A percentile compares a stretch with the other conserved stretches of the same genome.
Conservation (phyloP, 208 protist species). For the Acanthamoeba healyi region DNA sequence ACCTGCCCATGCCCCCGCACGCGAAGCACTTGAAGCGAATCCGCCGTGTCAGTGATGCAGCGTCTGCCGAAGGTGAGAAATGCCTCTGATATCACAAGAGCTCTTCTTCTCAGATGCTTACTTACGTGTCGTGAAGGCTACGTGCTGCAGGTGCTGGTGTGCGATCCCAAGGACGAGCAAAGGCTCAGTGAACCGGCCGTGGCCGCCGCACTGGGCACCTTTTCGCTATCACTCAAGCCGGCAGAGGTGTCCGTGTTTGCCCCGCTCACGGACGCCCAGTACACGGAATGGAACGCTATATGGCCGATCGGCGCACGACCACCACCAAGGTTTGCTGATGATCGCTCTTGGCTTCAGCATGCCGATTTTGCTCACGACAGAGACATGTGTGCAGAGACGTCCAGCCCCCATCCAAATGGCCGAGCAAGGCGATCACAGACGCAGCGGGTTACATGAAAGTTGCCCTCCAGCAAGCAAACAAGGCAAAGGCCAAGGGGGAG, state of each 20-base stretch:
- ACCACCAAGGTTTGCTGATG: background rate
- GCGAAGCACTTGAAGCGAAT: slow-evolving; percentile 37
- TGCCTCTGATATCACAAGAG: too few relatives aligned
- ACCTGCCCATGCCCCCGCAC: background rate
- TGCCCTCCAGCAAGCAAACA: background rate
- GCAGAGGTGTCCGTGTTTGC: slow-evolving; percentile 5
- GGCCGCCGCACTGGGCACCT: background rate
- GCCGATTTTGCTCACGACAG: background rate
- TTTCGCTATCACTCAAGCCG: background rate
- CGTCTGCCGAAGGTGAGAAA: background rate
- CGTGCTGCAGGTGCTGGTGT: slow-evolving; percentile 39
- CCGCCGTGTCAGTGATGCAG: background rate
- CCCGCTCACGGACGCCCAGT: slow-evolving; percentile 33
- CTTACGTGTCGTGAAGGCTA: background rate
- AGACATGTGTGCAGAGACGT: background rate
- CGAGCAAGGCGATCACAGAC: background rate
- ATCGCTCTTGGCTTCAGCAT: background rate
- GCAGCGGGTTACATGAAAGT: background rate
- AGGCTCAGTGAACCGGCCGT: background rate
- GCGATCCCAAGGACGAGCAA: background rate
- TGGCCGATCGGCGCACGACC: slow-evolving; percentile 58
- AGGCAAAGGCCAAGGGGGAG: slow-evolving; percentile 18
- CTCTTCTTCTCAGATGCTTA: too few relatives aligned
- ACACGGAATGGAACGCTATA: slow-evolving; percentile 32
- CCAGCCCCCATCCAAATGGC: slow-evolving; percentile 1